A percentile compares a stretch with the other conserved stretches of the same genome.
These are phyloP conservation scores for Neopestalotiopsis rosae DNA, from an alignment of 2,329 filamentous ascomycete species.

Conservation along the genomic window DNA sequence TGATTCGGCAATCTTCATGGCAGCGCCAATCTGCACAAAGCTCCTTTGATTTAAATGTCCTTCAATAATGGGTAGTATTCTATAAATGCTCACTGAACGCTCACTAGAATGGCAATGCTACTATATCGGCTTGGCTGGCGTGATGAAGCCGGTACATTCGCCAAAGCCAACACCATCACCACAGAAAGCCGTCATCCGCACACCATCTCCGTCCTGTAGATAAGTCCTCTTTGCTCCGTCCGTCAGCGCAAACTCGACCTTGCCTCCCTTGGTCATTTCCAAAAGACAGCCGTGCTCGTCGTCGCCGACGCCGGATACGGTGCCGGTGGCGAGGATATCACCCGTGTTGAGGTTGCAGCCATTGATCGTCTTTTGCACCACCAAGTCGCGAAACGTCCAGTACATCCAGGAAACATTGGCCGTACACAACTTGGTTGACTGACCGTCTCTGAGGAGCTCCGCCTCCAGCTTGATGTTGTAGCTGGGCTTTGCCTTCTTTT, in stretches of 20 bases:
- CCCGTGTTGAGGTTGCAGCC: slow-evolving; percentile 44
- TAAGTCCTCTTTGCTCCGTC: slow-evolving; percentile 40
- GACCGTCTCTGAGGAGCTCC: slow-evolving; percentile 22
- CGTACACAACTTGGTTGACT: slow-evolving; percentile 33
- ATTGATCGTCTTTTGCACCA: slow-evolving; percentile 42
- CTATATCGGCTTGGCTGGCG: slow-evolving; percentile 22
- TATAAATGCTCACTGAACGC: background rate
- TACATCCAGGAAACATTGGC: slow-evolving; percentile 40
- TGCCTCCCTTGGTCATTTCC: slow-evolving; percentile 44
- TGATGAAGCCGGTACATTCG: slow-evolving; percentile 35
- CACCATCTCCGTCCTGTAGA: slow-evolving; percentile 46
- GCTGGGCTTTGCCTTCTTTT: slow-evolving; percentile 38
- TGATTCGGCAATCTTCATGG: too few relatives aligned
- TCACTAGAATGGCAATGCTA: background rate
- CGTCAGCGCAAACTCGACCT: slow-evolving; percentile 30
- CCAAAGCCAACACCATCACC: slow-evolving; percentile 49
- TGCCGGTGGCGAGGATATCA: slow-evolving; percentile 48
- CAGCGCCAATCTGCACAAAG: too few relatives aligned
- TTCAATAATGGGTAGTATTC: background rate
- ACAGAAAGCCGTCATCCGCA: slow-evolving; percentile 42
- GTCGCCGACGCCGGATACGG: slow-evolving; percentile 41
- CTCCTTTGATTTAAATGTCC: background rate
- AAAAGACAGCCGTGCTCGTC: slow-evolving; percentile 45
- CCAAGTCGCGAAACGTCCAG: slow-evolving; percentile 44
- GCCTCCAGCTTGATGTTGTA: slow-evolving; percentile 37